Evolutionary conservation across 805 yeast genomes (phyloP).

Genomic region (Lachancea meyersii): DNA sequence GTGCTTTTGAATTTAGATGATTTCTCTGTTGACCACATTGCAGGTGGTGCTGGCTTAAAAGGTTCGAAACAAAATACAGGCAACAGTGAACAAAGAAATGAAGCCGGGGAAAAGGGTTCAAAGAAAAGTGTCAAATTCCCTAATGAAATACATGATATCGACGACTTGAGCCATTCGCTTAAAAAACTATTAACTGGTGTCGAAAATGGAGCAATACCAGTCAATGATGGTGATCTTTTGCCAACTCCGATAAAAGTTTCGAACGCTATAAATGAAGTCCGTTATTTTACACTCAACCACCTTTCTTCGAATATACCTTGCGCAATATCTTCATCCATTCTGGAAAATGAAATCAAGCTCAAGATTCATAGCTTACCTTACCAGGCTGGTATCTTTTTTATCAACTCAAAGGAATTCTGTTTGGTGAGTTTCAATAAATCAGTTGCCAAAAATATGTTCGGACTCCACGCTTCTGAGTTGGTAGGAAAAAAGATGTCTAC

Average conservation of each 20-base stretch:
- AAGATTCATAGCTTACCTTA: conserved; percentile 76
- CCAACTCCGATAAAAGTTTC: conserved; percentile 36
- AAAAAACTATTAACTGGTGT: conserved; percentile 27
- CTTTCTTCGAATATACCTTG: conserved; percentile 54
- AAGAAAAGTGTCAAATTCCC: conserved; percentile 28
- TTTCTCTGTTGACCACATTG: conserved; percentile 24
- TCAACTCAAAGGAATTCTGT: conserved; percentile 44
- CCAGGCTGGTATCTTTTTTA: conserved; percentile 77
- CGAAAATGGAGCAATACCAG: conserved; percentile 19
- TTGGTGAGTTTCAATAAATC: conserved; percentile 75
- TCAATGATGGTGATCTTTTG: conserved; percentile 26
- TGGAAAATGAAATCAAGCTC: conserved; percentile 45
- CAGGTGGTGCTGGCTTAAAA: conserved; percentile 21
- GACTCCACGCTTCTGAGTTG: conserved; percentile 44
- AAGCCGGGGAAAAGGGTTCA: conserved; percentile 6
- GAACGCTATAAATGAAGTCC: conserved; percentile 43
- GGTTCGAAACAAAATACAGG: background rate
- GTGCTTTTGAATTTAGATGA: conserved; percentile 37
- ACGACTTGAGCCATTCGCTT: conserved; percentile 25
- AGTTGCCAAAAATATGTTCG: conserved; percentile 72
- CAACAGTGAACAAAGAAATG: background rate
- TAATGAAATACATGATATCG: conserved; percentile 21
- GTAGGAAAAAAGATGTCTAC: conserved; percentile 44
- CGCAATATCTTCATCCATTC: conserved; percentile 60
- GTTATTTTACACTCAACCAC: conserved; percentile 59